Evolutionary conservation across 2,329 filamentous ascomycete species (phyloP), one percentile per base, ranked within the genome.

Genomic region (Acarospora socialis): DNA sequence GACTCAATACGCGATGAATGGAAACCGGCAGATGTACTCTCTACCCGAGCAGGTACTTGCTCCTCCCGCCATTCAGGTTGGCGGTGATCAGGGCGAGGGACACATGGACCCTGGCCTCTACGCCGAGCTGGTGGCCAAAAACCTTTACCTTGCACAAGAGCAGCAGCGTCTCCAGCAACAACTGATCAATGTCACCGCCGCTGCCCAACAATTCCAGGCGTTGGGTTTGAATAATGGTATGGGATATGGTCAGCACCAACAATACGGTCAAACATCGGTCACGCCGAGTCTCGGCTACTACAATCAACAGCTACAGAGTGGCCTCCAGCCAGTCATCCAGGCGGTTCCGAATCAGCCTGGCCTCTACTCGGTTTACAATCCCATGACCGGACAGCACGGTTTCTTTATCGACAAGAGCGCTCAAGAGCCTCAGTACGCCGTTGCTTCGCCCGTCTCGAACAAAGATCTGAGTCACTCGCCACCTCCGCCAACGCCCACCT

Each of bases 161-260:
- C 87, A 95, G 59, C 84, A 93, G 60, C 79, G 81, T 42, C 73
- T 95, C 32, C 86, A 95, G 59, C 86, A 94, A 60, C 84, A 95
- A 60, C 69, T 95, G 43, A 72, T 83, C 45, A 81, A 65, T 43
- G 74, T 94, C 15, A 90, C 87, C 48, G 75, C 77, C 32, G 80
- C 81, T 21, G 79, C 82, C 38, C 80, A 84, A 57, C 80, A 86
- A 55, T 80, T 86, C 49, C 79, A 84, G 53, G 73, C 72, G 43
- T 63, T 92, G 58, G 83, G 68, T 54, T 53, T 92, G 37, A 76
- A 67, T 49, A 50, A 48, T 28, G 45, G 52, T 24, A 40, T 56
- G 34, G 51, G 44, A 29, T 51, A 53, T 32, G 48, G 55, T 12
- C 46, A 60, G 30, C 28, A 30, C 24, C 59, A 63, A 33, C 64